Base-by-base conservation (phyloP, 2,329 filamentous ascomycete genomes). In the Aspergillus tubingensis region DNA sequence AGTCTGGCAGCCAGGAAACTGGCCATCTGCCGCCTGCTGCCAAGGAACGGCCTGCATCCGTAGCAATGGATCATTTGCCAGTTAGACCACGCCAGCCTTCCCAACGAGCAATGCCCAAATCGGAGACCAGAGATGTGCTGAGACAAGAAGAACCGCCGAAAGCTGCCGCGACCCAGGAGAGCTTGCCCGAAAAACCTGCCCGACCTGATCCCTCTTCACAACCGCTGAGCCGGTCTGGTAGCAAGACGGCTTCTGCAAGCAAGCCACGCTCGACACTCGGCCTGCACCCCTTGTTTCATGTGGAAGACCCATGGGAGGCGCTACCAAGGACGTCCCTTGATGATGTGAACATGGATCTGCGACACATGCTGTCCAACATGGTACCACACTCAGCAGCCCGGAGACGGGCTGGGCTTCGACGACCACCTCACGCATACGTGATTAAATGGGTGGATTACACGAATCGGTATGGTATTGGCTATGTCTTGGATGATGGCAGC, bases 371-470 rank as follows among this genome's bases (percentile, higher is more conserved):
- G 13, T 68, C 72, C 23, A 76, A 74, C 41, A 64, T 79, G 61
- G 65, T 70, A 5, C 73, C 69, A n/a, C 65, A 71, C 32, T 68
- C 72, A 3, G 62, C 72, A n/a, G 65, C 63, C 36, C 72, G 74
- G 27, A 70, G 75, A 38, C 69, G 73, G n/a, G 64, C 67, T 17
- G 66, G 67, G 2, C 58, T 68, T 7, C 65, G 70, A 43, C 68
- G 70, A 27, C 65, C 71, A 32, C 75, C 74, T 2, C 79, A 81
- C 56, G 70, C 79, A 2, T 79, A 81, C 59, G 80, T 83, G 4
- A 79, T 82, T 52, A 83, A 82, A 70, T 83, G 81, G 81, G 81
- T 83, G 19, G 81, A 83, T 63, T 83, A 83, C 64, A 81, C 81
- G 7, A 81, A 81, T 60, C 77, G 80, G 50, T 82, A 82, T 60